phyloP scores from a whole-genome alignment of 805 yeast genomes.

The Saturnispora saitoi region DNA sequence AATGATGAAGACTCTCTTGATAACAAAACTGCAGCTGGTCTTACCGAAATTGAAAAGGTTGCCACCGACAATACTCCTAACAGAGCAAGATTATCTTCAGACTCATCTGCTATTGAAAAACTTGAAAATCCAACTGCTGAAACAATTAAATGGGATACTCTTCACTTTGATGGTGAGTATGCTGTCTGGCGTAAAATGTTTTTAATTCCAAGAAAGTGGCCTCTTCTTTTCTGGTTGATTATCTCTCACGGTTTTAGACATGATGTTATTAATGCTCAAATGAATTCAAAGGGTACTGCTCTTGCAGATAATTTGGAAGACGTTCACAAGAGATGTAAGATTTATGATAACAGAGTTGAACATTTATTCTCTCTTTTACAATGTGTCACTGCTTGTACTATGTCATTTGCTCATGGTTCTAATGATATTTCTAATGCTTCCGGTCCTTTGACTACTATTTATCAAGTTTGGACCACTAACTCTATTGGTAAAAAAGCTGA shows the following conservation, averaged over 20 bases:
- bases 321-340: slow-evolving; percentile 52
- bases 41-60: slow-evolving; percentile 12
- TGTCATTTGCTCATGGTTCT: slow-evolving; percentile 79
- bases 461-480: slow-evolving; percentile 50
- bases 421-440: slow-evolving; percentile 74
- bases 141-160: slow-evolving; percentile 8
- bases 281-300: slow-evolving; percentile 24
- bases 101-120: slow-evolving; percentile 1
- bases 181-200: slow-evolving; percentile 32
- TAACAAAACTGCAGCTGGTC: slow-evolving; percentile 11
- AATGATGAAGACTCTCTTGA: slow-evolving; percentile 8
- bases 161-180: slow-evolving; percentile 14
- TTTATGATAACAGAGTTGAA: slow-evolving; percentile 64
- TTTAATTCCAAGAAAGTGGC: slow-evolving; percentile 47
- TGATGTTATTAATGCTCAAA: slow-evolving; percentile 50
- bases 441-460: slow-evolving; percentile 65
- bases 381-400: slow-evolving; percentile 65
- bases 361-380: slow-evolving; percentile 60
- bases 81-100: not conserved
- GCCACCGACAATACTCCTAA: slow-evolving; percentile 1
- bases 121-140: slow-evolving; percentile 13
- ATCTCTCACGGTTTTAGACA: slow-evolving; percentile 53
- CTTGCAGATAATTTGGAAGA: slow-evolving; percentile 39
- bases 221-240: slow-evolving; percentile 38
- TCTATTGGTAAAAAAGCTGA: slow-evolving; percentile 38